A percentile compares a stretch with the other conserved stretches of the same genome.
Conservation (phyloP, 768 basidiomycete genomes). For the Boletus sp. region DNA sequence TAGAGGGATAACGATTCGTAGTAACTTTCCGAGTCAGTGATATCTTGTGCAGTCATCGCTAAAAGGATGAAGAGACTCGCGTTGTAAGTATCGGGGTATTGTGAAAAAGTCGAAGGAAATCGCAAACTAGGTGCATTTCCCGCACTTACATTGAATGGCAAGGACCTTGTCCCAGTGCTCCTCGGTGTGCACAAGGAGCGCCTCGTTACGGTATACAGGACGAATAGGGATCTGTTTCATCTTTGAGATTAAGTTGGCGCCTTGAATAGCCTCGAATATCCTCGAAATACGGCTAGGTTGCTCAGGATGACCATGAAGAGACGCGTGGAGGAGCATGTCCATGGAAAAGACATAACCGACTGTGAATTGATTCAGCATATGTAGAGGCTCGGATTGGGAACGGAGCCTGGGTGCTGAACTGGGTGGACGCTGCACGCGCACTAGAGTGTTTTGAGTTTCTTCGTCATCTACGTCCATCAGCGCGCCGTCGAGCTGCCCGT, state of each 20-base stretch:
- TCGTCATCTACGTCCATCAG: constrained; percentile 31
- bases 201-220: constrained; percentile 72
- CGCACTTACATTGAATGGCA: constrained; percentile 70
- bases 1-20: constrained; percentile 94
- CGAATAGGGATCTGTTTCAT: constrained; percentile 82
- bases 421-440: constrained; percentile 11
- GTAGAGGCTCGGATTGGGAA: constrained; percentile 33
- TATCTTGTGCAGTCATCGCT: constrained; percentile 77
- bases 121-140: not conserved
- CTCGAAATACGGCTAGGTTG: constrained; percentile 70
- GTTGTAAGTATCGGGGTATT: constrained; percentile 12
- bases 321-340: constrained; percentile 84
- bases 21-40: constrained; percentile 70
- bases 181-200: constrained; percentile 83
- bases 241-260: constrained; percentile 53
- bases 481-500: constrained; percentile 20
- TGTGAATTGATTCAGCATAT: constrained; percentile 20
- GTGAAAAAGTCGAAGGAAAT: constrained; percentile 1
- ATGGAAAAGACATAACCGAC: constrained; percentile 87
- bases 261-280: constrained; percentile 67
- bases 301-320: constrained; percentile 70
- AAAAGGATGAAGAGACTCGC: constrained; percentile 13
- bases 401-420: constrained; percentile 20
- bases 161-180: constrained; percentile 91
- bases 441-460: not conserved